Percentiles rank a stretch among this genome's conserved stretches.
phyloP scores from a whole-genome alignment of 352 stramenopile species.

The Pythium sp. region DNA sequence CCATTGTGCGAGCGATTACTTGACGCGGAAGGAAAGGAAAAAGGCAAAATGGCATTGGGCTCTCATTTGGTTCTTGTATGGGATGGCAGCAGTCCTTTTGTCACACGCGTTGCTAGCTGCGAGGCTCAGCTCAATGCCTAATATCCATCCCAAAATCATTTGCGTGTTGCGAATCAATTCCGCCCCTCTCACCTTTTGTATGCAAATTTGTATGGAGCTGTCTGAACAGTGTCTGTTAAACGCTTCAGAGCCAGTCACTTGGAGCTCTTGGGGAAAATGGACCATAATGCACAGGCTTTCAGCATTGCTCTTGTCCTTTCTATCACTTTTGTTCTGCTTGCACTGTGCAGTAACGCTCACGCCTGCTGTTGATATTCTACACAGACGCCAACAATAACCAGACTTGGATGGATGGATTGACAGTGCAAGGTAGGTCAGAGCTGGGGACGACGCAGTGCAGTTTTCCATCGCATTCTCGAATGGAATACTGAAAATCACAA shows the following conservation, averaged over 20 bases:
- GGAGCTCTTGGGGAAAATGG: background rate
- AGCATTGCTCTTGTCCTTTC: background rate
- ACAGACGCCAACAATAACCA: background rate
- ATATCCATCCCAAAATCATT: background rate
- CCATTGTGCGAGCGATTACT: background rate
- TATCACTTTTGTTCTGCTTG: background rate
- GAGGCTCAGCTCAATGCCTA: background rate
- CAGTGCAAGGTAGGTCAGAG: no score
- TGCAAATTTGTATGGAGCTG: background rate
- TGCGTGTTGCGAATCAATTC: background rate
- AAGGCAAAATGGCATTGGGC: background rate
- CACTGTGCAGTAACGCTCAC: background rate
- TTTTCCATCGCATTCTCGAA: background rate
- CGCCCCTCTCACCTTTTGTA: background rate
- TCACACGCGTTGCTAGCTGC: background rate
- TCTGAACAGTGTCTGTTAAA: background rate
- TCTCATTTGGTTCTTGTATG: background rate
- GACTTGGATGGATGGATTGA: no score
- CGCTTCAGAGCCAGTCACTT: conserved; percentile 2
- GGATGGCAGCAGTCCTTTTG: background rate
- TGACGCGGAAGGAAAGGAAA: background rate
- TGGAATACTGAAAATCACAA: background rate
- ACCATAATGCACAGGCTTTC: background rate
- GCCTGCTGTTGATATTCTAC: background rate
- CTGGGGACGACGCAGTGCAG: background rate